Percentiles rank a stretch among this genome's conserved stretches.
Conservation (phyloP, 257 asterid species). For the Cordia subcordata region DNA sequence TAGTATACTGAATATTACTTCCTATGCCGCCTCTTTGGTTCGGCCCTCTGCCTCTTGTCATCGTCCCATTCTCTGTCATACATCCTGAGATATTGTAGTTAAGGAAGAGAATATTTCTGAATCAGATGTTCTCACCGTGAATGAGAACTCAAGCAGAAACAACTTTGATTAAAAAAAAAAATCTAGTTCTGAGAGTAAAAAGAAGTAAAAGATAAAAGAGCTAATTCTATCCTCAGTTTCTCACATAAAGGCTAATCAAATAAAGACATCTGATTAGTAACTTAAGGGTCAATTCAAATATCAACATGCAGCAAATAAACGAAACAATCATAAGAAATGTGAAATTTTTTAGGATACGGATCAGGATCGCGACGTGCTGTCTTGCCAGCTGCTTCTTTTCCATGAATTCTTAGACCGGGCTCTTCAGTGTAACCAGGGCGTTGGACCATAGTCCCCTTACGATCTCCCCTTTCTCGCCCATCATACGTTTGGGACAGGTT, state of each 20-base stretch:
- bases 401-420: conserved; percentile 66
- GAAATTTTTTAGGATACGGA: conserved; percentile 59
- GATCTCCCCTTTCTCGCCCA: conserved; percentile 80
- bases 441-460: conserved; percentile 59
- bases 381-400: conserved; percentile 72
- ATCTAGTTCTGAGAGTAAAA: too few relatives aligned
- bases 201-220: too few relatives aligned
- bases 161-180: too few relatives aligned
- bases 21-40: conserved; percentile 87
- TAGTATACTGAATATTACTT: conserved; percentile 27
- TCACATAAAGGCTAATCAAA: too few relatives aligned
- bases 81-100: conserved; percentile 40
- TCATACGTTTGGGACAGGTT: conserved; percentile 59
- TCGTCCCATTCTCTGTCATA: conserved; percentile 98
- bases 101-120: conserved; percentile 40
- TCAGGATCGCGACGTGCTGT: conserved; percentile 79
- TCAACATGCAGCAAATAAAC: not conserved
- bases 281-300: not conserved
- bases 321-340: not conserved
- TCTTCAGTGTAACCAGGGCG: conserved; percentile 80
- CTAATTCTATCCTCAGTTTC: too few relatives aligned
- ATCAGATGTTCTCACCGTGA: too few relatives aligned
- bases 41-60: conserved; percentile 94
- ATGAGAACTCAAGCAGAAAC: too few relatives aligned
- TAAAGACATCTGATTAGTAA: not conserved